Percentiles rank a stretch among this genome's conserved stretches.
Evolutionary conservation across 176 grass and related monocot genomes (phyloP).

Genomic region (Panicum miliaceum): DNA sequence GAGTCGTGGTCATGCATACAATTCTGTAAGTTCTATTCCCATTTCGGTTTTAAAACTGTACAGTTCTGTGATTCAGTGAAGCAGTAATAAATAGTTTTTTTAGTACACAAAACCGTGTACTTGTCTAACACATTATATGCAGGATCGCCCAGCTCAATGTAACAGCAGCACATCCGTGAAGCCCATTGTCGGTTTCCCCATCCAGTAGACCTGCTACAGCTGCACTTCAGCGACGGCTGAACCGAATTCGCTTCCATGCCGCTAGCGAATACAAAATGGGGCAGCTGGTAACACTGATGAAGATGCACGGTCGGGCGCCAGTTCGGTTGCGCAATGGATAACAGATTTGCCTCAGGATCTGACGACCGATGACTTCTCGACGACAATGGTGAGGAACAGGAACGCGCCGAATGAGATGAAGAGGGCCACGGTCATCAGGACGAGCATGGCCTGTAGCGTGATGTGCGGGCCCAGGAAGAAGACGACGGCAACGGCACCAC

Average conservation of each 20-base stretch:
- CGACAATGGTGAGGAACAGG: conserved; percentile 56
- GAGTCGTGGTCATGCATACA: background rate
- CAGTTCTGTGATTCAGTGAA: background rate
- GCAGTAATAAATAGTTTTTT: background rate
- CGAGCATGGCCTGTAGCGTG: conserved; percentile 74
- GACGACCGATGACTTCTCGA: conserved; percentile 41
- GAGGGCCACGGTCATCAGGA: conserved; percentile 56
- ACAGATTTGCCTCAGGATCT: conserved; percentile 38
- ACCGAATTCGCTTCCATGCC: background rate
- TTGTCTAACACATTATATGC: background rate
- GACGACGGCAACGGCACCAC: conserved; percentile 65
- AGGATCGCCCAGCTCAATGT: background rate
- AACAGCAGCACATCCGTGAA: background rate
- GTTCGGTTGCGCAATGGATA: background rate
- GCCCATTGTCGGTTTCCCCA: background rate
- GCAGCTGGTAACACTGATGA: background rate
- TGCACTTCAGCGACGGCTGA: background rate
- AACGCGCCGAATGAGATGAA: conserved; percentile 61
- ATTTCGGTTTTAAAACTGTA: background rate
- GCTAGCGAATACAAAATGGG: background rate
- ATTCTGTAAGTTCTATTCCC: background rate
- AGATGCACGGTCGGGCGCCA: background rate
- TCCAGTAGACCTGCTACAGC: background rate
- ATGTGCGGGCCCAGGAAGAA: conserved; percentile 85
- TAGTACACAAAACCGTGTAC: background rate